Evolutionary conservation across 805 yeast genomes (phyloP).

Genomic region (Wickerhamiella nectarea): DNA sequence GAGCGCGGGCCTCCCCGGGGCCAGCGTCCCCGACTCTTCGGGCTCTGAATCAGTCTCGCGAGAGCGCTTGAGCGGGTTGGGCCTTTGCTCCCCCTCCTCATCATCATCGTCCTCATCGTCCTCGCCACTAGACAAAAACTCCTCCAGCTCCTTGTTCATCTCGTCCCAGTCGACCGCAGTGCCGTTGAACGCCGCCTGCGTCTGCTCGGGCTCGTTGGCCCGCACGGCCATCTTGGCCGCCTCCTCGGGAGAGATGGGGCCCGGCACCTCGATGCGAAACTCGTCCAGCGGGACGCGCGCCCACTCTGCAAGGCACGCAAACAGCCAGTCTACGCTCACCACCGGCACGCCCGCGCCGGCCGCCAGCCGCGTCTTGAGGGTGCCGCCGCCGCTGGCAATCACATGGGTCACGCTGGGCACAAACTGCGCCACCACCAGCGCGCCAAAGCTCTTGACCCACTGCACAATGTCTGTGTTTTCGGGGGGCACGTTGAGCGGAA

Average conservation of each 20-base stretch:
- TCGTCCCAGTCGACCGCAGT: constrained; percentile 35
- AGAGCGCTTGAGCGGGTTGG: constrained; percentile 9
- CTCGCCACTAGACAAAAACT: constrained; percentile 31
- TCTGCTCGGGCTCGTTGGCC: constrained; percentile 25
- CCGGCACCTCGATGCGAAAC: constrained; percentile 40
- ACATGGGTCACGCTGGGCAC: constrained; percentile 72
- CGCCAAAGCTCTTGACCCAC: constrained; percentile 91
- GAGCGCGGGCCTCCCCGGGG: constrained; percentile 8
- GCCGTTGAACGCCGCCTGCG: constrained; percentile 25
- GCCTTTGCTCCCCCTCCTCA: constrained; percentile 10
- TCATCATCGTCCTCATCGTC: constrained; percentile 20
- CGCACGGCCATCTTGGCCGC: constrained; percentile 16
- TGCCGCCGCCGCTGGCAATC: constrained; percentile 65
- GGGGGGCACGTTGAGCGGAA: constrained; percentile 66
- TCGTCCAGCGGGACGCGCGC: constrained; percentile 46
- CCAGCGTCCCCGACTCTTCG: no score
- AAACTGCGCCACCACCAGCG: constrained; percentile 60
- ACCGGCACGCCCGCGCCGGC: constrained; percentile 49
- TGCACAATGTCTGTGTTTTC: constrained; percentile 74
- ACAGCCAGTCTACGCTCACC: constrained; percentile 89
- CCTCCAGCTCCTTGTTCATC: constrained; percentile 43
- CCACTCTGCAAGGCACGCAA: constrained; percentile 76
- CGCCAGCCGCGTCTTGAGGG: constrained; percentile 76
- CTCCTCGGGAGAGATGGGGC: constrained; percentile 28
- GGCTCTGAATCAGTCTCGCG: constrained; percentile 10